Percentiles rank a stretch among this genome's conserved stretches.
Conservation (phyloP, 352 stramenopile species). For the Phytophthora constricta region DNA sequence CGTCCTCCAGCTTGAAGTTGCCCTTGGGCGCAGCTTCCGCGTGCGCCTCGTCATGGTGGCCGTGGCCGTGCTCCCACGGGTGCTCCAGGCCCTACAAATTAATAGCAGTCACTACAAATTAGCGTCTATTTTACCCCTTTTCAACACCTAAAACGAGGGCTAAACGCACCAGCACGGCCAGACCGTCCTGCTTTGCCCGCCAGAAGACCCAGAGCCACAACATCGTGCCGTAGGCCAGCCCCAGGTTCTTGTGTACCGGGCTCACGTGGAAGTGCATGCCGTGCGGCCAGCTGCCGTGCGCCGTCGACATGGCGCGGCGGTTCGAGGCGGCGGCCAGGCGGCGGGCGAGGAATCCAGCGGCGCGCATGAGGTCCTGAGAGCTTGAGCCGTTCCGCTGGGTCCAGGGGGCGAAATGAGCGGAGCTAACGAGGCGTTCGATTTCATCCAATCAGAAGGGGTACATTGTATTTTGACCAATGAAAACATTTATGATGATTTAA, state of each 20-base stretch:
- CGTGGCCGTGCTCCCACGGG: slow-evolving; percentile 83
- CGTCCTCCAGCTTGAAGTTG: slow-evolving; percentile 48
- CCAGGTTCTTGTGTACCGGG: slow-evolving; percentile 89
- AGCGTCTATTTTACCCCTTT: no score
- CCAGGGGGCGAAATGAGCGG: slow-evolving; percentile 33
- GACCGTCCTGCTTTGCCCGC: slow-evolving; percentile 88
- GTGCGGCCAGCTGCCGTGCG: slow-evolving; percentile 76
- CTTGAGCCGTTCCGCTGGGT: slow-evolving; percentile 27
- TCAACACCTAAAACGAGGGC: background rate
- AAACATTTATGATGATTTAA: background rate
- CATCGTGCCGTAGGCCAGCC: slow-evolving; percentile 87
- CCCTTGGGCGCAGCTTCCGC: slow-evolving; percentile 40
- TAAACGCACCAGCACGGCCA: slow-evolving; percentile 69
- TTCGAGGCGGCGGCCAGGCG: slow-evolving; percentile 46
- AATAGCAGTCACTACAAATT: background rate
- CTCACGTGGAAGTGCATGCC: slow-evolving; percentile 92
- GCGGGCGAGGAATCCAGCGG: slow-evolving; percentile 58
- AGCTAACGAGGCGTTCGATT: slow-evolving; percentile 10
- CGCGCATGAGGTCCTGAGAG: slow-evolving; percentile 29
- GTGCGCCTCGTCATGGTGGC: slow-evolving; percentile 57
- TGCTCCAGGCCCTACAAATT: slow-evolving; percentile 77
- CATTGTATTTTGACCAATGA: no score
- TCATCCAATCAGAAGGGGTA: slow-evolving; percentile 7
- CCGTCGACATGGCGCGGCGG: slow-evolving; percentile 68
- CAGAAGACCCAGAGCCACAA: slow-evolving; percentile 93